Evolutionary conservation across 192 early-diverging fungal species (phyloP).

Genomic region (Tieghemiomyces parasiticus): DNA sequence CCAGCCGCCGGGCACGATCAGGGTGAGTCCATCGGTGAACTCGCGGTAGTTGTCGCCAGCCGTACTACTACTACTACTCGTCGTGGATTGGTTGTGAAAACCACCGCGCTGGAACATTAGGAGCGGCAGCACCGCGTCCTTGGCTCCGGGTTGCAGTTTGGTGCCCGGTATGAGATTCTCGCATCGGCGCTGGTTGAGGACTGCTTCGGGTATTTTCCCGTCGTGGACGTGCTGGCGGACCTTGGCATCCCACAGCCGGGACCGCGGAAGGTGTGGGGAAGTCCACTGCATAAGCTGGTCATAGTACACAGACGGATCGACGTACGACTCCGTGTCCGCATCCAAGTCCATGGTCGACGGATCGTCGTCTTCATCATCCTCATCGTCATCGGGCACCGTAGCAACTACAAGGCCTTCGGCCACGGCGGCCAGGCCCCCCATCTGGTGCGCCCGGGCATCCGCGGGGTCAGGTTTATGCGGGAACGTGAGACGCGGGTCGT

Average conservation of each 20-base stretch:
- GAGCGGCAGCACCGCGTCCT: slow-evolving; percentile 59
- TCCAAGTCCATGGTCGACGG: no score
- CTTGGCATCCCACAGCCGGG: slow-evolving; percentile 40
- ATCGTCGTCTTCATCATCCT: no score
- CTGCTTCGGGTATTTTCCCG: slow-evolving; percentile 32
- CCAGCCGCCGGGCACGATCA: slow-evolving; percentile 69
- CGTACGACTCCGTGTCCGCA: no score
- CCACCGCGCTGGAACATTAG: slow-evolving; percentile 64
- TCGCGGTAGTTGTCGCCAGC: slow-evolving; percentile 19
- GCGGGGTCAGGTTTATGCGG: slow-evolving; percentile 13
- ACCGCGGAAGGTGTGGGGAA: slow-evolving; percentile 30
- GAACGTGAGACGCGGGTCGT: slow-evolving; percentile 69
- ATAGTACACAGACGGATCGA: no score
- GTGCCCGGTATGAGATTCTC: slow-evolving; percentile 56
- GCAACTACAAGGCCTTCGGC: no score
- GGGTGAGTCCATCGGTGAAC: slow-evolving; percentile 56
- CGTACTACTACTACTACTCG: slow-evolving; percentile 3
- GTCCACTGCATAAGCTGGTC: slow-evolving; percentile 42
- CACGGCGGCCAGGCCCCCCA: neutral
- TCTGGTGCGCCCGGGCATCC: neutral
- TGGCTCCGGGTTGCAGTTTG: slow-evolving; percentile 29
- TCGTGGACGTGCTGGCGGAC: slow-evolving; percentile 23
- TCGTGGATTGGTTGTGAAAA: neutral
- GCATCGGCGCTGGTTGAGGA: slow-evolving; percentile 37
- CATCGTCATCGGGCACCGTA: no score